These are phyloP conservation scores for Phaffia australis DNA, from an alignment of 768 basidiomycete species.

Conservation along the genomic window DNA sequence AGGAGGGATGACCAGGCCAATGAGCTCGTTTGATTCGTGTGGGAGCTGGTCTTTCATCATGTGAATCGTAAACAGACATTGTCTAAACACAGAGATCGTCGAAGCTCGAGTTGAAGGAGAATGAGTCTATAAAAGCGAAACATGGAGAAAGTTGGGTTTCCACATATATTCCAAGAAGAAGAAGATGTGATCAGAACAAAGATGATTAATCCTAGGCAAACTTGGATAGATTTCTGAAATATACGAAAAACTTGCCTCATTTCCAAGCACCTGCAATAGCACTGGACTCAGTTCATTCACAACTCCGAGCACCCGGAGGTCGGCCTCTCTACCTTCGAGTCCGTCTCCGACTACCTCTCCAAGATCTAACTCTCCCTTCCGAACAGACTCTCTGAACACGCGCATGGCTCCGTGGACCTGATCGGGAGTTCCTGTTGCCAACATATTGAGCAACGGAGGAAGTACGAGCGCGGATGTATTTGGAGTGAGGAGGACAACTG, in stretches of 20 bases:
- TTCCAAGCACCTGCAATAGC: constrained; percentile 65
- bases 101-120: constrained; percentile 71
- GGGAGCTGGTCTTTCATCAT: constrained; percentile 94
- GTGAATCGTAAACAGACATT: constrained; percentile 77
- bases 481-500: constrained; percentile 70
- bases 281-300: constrained; percentile 81
- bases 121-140: constrained; percentile 45
- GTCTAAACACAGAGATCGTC: constrained; percentile 75
- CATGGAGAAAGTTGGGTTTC: not conserved
- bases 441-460: constrained; percentile 63
- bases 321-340: constrained; percentile 50
- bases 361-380: constrained; percentile 45
- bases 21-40: constrained; percentile 70
- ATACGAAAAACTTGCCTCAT: constrained; percentile 48
- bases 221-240: constrained; percentile 22
- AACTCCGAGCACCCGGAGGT: constrained; percentile 87
- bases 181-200: not conserved
- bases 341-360: constrained; percentile 13
- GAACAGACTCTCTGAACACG: constrained; percentile 87
- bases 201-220: not conserved
- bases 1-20: constrained; percentile 63
- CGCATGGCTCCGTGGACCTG: constrained; percentile 93
- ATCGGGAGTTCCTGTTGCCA: constrained; percentile 48
- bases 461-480: constrained; percentile 77
- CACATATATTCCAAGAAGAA: not conserved